Evolutionary conservation across 140 eudicot genomes (phyloP), one percentile per base, ranked within the genome.

Genomic region (Stevia rebaudiana): DNA sequence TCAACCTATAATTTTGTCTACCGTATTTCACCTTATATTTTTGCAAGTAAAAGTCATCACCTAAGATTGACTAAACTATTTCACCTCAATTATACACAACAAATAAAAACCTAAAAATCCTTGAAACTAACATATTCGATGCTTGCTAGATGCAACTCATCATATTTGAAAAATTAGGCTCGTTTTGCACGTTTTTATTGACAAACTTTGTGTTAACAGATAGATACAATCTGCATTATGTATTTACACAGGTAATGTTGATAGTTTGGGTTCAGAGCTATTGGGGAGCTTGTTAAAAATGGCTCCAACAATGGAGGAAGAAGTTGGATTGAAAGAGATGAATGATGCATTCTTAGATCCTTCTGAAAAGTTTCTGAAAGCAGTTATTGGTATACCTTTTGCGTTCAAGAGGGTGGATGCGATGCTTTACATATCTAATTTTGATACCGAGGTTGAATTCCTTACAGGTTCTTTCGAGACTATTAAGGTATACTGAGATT

Each of bases 321-420:
- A 87, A 62, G 61, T 53, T 18, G 75, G 73, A 11, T 78, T 87
- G 48, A 70, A 68, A 24, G 85, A 79, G 63, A 68, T 69, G 33
- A 69, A 79, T 54, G 83, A 77, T 30, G 68, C 72, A 4, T 78
- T 81, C 11, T 79, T 77, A 17, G 89, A 84, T 54, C 86, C 83
- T 69, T 84, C 94, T 6, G 89, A 87, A 72, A 78, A 75, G 59
- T 82, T 84, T 80, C 86, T 87, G 36, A 82, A 77, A 80, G 83
- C 89, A 1, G 68, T 87, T 52, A 78, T 82, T 24, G 78, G 60
- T 70, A 80, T 87, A 72, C 95, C 95, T 5, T 80, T 79, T 48
- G 94, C 95, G 12, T 84, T 87, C 74, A 77, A 84, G 76, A 84
- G 95, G 70, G 78, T 84, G 18, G 86, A 87, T 62, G 94, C 88